Evolutionary conservation across 306 rosid genomes (phyloP).

Genomic region (Carpinus viminea): DNA sequence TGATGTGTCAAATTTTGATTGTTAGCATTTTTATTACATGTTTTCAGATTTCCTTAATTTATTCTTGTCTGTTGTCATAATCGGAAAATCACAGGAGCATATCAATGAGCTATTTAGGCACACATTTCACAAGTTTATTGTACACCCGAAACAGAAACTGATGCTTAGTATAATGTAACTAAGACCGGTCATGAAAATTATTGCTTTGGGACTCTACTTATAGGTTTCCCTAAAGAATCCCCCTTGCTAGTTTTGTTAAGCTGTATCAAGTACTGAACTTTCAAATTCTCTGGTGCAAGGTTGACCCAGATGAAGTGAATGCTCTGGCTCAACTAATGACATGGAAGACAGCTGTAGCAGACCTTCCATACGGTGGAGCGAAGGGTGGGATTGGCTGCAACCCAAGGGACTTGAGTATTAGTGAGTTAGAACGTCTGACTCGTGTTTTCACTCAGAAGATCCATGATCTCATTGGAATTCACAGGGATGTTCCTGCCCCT

Average conservation of each 20-base stretch:
- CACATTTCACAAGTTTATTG: neutral
- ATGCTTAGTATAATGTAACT: neutral
- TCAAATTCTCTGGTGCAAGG: slow-evolving; percentile 40
- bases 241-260: neutral
- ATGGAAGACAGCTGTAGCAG: slow-evolving; percentile 77
- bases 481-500: slow-evolving; percentile 79
- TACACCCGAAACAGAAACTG: neutral
- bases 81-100: neutral
- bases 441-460: slow-evolving; percentile 86
- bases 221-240: neutral
- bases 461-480: slow-evolving; percentile 71
- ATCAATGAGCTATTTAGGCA: neutral
- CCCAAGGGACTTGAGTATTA: slow-evolving; percentile 60
- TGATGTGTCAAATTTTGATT: neutral
- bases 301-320: slow-evolving; percentile 80
- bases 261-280: slow-evolving; percentile 3
- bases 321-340: slow-evolving; percentile 86
- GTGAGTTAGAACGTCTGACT: slow-evolving; percentile 72
- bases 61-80: neutral
- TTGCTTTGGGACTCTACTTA: neutral
- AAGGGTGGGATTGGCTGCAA: slow-evolving; percentile 82
- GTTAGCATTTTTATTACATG: neutral
- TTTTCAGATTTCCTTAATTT: neutral
- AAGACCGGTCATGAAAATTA: neutral
- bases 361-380: slow-evolving; percentile 85